Base-by-base conservation (phyloP, 2,329 filamentous ascomycete genomes). In the Phoma sp. region DNA sequence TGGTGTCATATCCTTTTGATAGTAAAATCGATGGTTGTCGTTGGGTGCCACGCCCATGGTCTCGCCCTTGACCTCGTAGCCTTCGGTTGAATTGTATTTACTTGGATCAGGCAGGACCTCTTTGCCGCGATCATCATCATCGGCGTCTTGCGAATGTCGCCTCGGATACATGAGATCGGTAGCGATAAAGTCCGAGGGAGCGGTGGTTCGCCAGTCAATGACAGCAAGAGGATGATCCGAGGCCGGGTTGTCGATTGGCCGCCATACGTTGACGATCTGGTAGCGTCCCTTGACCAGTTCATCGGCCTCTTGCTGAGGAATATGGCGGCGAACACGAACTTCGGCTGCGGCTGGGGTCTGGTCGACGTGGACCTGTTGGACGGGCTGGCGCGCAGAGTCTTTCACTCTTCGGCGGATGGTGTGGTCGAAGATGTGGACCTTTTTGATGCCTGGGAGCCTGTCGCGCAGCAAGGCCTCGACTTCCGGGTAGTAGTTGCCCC, bases 191-290 rank as follows among this genome's bases (percentile, higher is more conserved):
- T 90, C 87, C 0, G 71, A 67, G 0, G 83, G 82, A 1, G 75
- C 67, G 1, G 90, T 83, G 0, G 82, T 83, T 1, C 83, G 77
- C 69, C 86, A 87, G 42, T 88, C 87, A 0, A 89, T 84, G 28
- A 91, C 86, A 0, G 86, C 87, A 1, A 92, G 79, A 1, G 90
- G 90, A 62, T 82, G 84, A 37, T 89, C 83, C 52, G 86, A 84
- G 6, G 90, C 82, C 2, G 87, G 84, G 29, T 79, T 77, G 25
- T 81, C 79, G 60, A 90, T 88, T 0, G 87, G 87, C 30, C 87
- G 80, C 87, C 87, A 90, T 14, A 90, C 86, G 58, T 90, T 90
- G 69, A 90, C 85, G 64, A 89, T 84, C 66, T 88, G 85, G 65
- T 84, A 88, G 5, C 87, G 79, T 7, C 81, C 79, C 50, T 79